Percentiles rank a stretch among this genome's conserved stretches.
Evolutionary conservation across 345 rosid species (phyloP).

Genomic region (Combretum micranthum): DNA sequence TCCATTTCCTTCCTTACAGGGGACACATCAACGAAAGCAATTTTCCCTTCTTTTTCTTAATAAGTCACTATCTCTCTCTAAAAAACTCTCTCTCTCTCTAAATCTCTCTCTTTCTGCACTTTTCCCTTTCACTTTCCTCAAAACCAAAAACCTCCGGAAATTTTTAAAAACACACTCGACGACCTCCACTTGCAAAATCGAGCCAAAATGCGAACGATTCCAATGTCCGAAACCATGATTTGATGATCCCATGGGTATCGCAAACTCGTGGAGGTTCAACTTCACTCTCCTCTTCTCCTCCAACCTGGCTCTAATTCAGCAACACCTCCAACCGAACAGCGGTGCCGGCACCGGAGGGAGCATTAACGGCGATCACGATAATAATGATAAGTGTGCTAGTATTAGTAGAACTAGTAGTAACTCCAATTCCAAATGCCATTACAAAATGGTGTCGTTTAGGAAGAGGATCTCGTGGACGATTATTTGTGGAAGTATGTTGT

Average conservation of each 20-base stretch:
- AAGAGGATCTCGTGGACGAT: constrained; percentile 50
- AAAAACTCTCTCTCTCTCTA: not conserved
- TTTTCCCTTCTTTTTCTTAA: not conserved
- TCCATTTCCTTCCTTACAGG: constrained; percentile 6
- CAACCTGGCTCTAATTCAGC: constrained; percentile 57
- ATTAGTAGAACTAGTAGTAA: too few relatives aligned
- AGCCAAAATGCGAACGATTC: not conserved
- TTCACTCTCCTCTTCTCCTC: constrained; percentile 19
- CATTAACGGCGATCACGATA: not conserved
- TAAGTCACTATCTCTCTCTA: constrained; percentile 1
- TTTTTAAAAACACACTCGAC: too few relatives aligned
- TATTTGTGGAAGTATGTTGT: constrained; percentile 81
- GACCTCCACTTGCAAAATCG: not conserved
- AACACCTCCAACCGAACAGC: constrained; percentile 21
- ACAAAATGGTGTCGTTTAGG: not conserved
- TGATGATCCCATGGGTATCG: constrained; percentile 33
- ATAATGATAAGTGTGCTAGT: too few relatives aligned
- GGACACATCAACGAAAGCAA: not conserved
- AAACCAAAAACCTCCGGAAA: too few relatives aligned
- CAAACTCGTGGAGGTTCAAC: constrained; percentile 50
- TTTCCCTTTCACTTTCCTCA: too few relatives aligned
- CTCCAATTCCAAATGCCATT: too few relatives aligned
- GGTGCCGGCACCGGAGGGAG: constrained; percentile 7
- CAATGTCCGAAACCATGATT: constrained; percentile 4
- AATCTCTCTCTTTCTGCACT: too few relatives aligned